phyloP scores from a whole-genome alignment of 116 monocot genomes.

The Cymodocea nodosa region DNA sequence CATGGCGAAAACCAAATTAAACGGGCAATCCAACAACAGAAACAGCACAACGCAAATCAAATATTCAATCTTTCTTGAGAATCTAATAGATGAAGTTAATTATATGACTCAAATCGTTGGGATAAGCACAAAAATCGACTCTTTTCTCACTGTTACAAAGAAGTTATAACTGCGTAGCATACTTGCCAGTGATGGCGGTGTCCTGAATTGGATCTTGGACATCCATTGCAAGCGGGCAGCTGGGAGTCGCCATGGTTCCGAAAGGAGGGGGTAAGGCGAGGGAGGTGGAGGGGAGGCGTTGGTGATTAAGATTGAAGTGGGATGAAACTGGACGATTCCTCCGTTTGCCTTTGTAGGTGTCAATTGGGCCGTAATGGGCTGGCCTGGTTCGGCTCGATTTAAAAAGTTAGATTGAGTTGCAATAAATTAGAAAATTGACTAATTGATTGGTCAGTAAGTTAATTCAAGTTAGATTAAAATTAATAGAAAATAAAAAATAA shows the following conservation, averaged over 20 bases:
- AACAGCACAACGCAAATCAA: not conserved
- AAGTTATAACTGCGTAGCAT: too few relatives aligned
- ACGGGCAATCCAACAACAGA: not conserved
- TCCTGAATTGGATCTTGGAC: not conserved
- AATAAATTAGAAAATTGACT: too few relatives aligned
- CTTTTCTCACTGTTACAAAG: not conserved
- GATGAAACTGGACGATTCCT: too few relatives aligned
- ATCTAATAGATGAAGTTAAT: not conserved
- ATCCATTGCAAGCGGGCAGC: not conserved
- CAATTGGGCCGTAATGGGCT: too few relatives aligned
- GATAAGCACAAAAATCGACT: not conserved
- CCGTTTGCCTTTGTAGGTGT: too few relatives aligned
- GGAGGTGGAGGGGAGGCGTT: not conserved
- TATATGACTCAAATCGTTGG: too few relatives aligned
- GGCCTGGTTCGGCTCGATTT: too few relatives aligned
- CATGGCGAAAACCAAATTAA: not conserved
- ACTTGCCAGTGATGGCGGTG: not conserved
- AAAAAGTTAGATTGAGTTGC: too few relatives aligned
- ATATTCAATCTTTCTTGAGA: not conserved
- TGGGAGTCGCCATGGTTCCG: not conserved
- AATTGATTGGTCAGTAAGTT: too few relatives aligned
- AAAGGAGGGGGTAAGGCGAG: not conserved
- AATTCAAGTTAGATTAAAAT: too few relatives aligned
- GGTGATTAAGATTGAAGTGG: too few relatives aligned
- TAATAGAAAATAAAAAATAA: too few relatives aligned